Percentiles rank a stretch among this genome's conserved stretches.
Evolutionary conservation across 805 yeast genomes (phyloP).

Genomic region (Suhomyces sp.): DNA sequence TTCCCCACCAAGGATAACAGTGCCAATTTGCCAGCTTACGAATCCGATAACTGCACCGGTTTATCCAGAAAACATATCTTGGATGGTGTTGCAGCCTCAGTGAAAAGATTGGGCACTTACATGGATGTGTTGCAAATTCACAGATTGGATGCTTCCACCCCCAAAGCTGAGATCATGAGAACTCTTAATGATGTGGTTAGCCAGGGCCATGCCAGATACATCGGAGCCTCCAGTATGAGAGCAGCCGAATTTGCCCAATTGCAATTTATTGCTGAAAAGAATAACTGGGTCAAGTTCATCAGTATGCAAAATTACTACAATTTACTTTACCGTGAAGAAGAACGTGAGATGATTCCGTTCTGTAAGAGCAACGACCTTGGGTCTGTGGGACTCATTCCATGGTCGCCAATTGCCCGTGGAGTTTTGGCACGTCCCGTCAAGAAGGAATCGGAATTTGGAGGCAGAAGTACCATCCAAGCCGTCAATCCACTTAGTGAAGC

Average conservation of each 20-base stretch:
- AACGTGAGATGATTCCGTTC: constrained; percentile 58
- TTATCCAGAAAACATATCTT: constrained; percentile 47
- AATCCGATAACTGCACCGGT: constrained; percentile 36
- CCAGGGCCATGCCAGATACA: constrained; percentile 50
- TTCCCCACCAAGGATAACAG: no score
- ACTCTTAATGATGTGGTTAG: constrained; percentile 53
- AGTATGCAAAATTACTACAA: constrained; percentile 61
- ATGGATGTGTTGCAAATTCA: constrained; percentile 59
- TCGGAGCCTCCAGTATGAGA: constrained; percentile 65
- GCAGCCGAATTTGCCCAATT: constrained; percentile 53
- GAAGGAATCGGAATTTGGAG: constrained; percentile 4
- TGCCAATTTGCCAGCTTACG: constrained; percentile 1
- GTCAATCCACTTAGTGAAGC: constrained; percentile 12
- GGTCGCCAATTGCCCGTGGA: constrained; percentile 62
- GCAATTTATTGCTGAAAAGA: constrained; percentile 56
- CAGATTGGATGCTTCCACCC: constrained; percentile 48
- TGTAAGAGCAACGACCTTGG: constrained; percentile 45
- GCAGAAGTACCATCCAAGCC: constrained; percentile 10
- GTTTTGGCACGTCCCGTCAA: constrained; percentile 48
- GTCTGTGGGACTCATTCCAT: constrained; percentile 55
- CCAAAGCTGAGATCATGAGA: constrained; percentile 55
- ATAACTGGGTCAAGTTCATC: constrained; percentile 59
- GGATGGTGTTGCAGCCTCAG: constrained; percentile 44
- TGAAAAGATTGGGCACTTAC: constrained; percentile 50
- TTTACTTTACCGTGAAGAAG: constrained; percentile 62